Percentiles rank a stretch among this genome's conserved stretches.
Conservation (phyloP, 352 stramenopile genomes). For the Discostella stelligera region DNA sequence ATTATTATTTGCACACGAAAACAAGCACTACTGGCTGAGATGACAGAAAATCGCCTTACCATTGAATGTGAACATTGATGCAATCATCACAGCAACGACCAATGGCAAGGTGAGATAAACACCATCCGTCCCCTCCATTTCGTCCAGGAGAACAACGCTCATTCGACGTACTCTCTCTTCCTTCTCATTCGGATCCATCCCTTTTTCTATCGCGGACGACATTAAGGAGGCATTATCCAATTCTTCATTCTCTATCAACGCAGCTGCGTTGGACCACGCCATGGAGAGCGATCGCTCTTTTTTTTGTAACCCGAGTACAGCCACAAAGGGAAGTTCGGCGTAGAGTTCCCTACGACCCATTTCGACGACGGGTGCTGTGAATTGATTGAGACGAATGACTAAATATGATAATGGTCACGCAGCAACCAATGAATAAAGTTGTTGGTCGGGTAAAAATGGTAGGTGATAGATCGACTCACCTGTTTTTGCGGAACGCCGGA, state of each 20-base stretch:
- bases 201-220: conserved; percentile 18
- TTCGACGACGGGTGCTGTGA: conserved; percentile 49
- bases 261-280: conserved; percentile 68
- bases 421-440: background rate
- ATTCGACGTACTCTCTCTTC: conserved; percentile 48
- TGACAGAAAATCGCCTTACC: background rate
- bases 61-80: conserved; percentile 78
- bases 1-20: background rate
- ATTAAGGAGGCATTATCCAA: conserved; percentile 30
- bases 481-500: background rate
- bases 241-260: conserved; percentile 61
- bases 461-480: too few relatives aligned
- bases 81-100: conserved; percentile 80
- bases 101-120: conserved; percentile 80
- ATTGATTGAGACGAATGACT: background rate
- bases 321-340: conserved; percentile 69
- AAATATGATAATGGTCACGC: background rate
- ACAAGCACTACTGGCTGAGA: background rate
- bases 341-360: conserved; percentile 77
- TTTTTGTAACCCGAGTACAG: conserved; percentile 73
- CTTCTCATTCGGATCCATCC: conserved; percentile 52
- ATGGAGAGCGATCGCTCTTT: conserved; percentile 58
- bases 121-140: conserved; percentile 67
- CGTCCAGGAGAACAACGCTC: conserved; percentile 74
- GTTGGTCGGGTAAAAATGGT: too few relatives aligned